Evolutionary conservation across 495 filamentous ascomycete species (phyloP).

Genomic region (Xeromyces bisporus): DNA sequence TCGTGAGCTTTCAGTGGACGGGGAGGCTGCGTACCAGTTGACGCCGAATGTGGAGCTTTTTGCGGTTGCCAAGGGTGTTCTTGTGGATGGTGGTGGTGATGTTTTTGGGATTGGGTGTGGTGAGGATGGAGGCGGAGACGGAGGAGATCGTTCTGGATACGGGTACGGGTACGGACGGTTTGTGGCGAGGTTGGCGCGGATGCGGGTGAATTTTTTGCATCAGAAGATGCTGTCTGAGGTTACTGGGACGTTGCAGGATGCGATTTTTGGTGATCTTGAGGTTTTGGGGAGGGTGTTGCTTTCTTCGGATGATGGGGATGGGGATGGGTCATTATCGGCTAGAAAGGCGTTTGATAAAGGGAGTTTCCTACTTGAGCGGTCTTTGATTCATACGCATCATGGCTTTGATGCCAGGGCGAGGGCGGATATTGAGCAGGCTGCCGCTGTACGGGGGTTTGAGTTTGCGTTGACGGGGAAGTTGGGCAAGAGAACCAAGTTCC

Average conservation of each 20-base stretch:
- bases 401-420: slow-evolving; percentile 63
- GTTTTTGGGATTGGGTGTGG: slow-evolving; percentile 18
- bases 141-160: no score
- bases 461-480: slow-evolving; percentile 75
- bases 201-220: slow-evolving; percentile 70
- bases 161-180: slow-evolving; percentile 18
- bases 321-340: no score
- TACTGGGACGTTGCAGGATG: slow-evolving; percentile 43
- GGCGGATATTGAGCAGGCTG: slow-evolving; percentile 50
- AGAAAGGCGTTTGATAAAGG: no score
- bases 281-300: slow-evolving; percentile 28
- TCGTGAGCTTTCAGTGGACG: slow-evolving; percentile 56
- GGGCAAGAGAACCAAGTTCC: slow-evolving; percentile 85
- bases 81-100: slow-evolving; percentile 30
- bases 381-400: slow-evolving; percentile 69
- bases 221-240: slow-evolving; percentile 73
- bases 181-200: slow-evolving; percentile 24
- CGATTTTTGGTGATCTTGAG: slow-evolving; percentile 35
- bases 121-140: no score
- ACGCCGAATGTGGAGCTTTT: slow-evolving; percentile 73
- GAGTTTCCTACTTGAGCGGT: slow-evolving; percentile 61
- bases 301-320: slow-evolving; percentile 8
- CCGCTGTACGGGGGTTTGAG: slow-evolving; percentile 45
- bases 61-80: slow-evolving; percentile 51
- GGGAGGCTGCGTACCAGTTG: slow-evolving; percentile 69